These are phyloP conservation scores for Ceratocystis diversiconidia DNA, from an alignment of 2,329 filamentous ascomycete species.

Conservation along the genomic window DNA sequence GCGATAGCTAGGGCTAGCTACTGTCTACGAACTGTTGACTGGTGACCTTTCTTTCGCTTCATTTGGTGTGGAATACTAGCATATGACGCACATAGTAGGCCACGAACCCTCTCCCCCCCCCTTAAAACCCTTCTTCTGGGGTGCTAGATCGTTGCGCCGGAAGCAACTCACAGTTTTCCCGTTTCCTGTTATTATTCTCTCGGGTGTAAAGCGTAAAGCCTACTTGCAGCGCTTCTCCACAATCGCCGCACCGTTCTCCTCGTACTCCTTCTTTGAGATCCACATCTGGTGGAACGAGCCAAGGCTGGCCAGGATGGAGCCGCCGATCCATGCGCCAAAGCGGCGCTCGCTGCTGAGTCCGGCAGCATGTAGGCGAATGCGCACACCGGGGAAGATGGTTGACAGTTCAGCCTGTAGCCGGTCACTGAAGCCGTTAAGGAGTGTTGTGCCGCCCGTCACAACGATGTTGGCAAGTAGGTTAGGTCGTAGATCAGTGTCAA, in stretches of 20 bases:
- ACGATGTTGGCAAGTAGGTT: slow-evolving; percentile 80
- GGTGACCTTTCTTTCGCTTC: too few relatives aligned
- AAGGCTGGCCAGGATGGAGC: slow-evolving; percentile 85
- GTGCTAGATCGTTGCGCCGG: too few relatives aligned
- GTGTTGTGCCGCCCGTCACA: slow-evolving; percentile 72
- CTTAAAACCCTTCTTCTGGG: too few relatives aligned
- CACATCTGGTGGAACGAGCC: slow-evolving; percentile 99
- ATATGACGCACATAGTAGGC: too few relatives aligned
- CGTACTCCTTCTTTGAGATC: slow-evolving; percentile 95
- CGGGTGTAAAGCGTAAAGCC: neutral
- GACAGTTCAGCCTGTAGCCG: slow-evolving; percentile 74
- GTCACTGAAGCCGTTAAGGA: slow-evolving; percentile 86
- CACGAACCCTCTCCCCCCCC: too few relatives aligned
- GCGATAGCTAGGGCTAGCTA: neutral
- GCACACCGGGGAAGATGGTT: slow-evolving; percentile 65
- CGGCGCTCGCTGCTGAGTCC: slow-evolving; percentile 76
- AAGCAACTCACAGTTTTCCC: too few relatives aligned
- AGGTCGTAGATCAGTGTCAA: slow-evolving; percentile 79
- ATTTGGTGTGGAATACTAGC: too few relatives aligned
- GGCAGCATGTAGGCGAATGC: slow-evolving; percentile 78
- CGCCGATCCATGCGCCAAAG: slow-evolving; percentile 91
- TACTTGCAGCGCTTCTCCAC: slow-evolving; percentile 96
- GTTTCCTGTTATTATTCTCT: too few relatives aligned
- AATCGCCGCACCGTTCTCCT: slow-evolving; percentile 80
- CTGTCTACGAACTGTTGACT: too few relatives aligned